These are phyloP conservation scores for Cercospora sp. DNA, from an alignment of 2,329 filamentous ascomycete genomes.

Conservation along the genomic window DNA sequence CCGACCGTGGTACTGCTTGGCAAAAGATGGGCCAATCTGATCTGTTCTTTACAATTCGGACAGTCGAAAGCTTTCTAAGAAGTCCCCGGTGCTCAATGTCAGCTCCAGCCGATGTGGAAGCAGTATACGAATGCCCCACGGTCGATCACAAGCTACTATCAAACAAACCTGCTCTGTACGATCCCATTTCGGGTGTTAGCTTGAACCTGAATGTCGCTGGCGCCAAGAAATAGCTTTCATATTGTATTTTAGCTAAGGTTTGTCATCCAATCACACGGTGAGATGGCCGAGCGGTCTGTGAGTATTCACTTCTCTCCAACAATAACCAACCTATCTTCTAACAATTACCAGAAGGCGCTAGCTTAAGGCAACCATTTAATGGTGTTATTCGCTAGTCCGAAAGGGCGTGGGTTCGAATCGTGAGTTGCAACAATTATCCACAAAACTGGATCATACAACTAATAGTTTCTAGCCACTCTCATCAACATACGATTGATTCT, in stretches of 20 bases:
- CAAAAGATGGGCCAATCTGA: not conserved
- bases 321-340: not conserved
- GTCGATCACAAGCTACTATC: not conserved
- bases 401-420: slow-evolving; percentile 36
- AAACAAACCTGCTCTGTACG: not conserved
- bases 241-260: too few relatives aligned
- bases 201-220: not conserved
- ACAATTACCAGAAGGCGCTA: not conserved
- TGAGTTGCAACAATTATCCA: not conserved
- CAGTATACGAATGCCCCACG: not conserved
- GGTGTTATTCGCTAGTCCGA: slow-evolving; percentile 32
- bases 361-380: not conserved
- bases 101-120: not conserved
- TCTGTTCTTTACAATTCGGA: not conserved
- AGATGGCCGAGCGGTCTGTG: slow-evolving; percentile 32
- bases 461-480: slow-evolving; percentile 27
- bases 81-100: not conserved
- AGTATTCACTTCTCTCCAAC: not conserved
- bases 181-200: not conserved
- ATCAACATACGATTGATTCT: slow-evolving; percentile 20
- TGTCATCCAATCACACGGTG: not conserved
- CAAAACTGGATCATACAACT: not conserved
- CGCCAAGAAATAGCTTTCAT: not conserved
- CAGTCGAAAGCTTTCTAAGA: not conserved
- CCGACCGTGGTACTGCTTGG: not conserved